phyloP scores from a whole-genome alignment of 2,329 filamentous ascomycete species.

The Fonsecaea multimorphosa region DNA sequence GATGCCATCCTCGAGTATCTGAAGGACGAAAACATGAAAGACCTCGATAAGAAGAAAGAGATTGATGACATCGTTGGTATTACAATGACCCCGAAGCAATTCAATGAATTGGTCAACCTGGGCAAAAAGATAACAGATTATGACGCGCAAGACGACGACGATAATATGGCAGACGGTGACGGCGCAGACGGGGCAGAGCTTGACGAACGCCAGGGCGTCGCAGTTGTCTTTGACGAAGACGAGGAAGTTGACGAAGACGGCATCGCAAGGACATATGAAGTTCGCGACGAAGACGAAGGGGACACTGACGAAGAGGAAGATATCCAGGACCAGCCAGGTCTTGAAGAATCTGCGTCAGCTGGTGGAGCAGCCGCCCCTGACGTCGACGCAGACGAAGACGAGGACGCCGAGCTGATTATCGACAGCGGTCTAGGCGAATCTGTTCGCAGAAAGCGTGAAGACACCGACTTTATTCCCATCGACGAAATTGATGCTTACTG shows the following conservation, averaged over 20 bases:
- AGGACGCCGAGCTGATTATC: constrained; percentile 73
- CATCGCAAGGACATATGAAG: constrained; percentile 77
- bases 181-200: constrained; percentile 74
- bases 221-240: constrained; percentile 93
- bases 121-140: constrained; percentile 99
- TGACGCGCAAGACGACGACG: constrained; percentile 93
- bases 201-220: constrained; percentile 93
- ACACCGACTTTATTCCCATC: constrained; percentile 68
- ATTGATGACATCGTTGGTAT: constrained; percentile 91
- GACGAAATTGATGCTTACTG: constrained; percentile 97
- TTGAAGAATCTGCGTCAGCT: constrained; percentile 58
- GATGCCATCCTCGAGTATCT: constrained; percentile 89
- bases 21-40: constrained; percentile 94
- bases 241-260: constrained; percentile 85
- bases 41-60: constrained; percentile 98
- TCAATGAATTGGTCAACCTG: constrained; percentile 94
- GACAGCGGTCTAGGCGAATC: constrained; percentile 66
- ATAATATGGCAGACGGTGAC: constrained; percentile 76
- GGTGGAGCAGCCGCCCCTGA: constrained; percentile 50
- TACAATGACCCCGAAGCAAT: constrained; percentile 82
- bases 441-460: constrained; percentile 55
- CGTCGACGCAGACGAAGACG: constrained; percentile 58
- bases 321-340: constrained; percentile 64
- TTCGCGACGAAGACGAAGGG: constrained; percentile 78
- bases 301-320: constrained; percentile 74